These are phyloP conservation scores for Aspergillus versicolor DNA, from an alignment of 2,329 filamentous ascomycete genomes.

Conservation along the genomic window DNA sequence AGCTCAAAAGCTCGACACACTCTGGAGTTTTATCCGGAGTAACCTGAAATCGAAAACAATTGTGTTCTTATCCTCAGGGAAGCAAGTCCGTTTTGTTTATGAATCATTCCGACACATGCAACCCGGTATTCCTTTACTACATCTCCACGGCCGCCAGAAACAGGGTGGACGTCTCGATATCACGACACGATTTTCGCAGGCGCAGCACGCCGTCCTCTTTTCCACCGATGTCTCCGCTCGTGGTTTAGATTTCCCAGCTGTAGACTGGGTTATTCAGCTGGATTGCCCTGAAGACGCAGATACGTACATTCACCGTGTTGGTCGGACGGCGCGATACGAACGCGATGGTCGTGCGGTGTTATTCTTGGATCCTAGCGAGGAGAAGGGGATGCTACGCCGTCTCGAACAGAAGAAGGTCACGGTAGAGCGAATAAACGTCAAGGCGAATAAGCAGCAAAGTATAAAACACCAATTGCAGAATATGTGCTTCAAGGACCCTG, in stretches of 20 bases:
- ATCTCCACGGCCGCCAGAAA: slow-evolving; percentile 92
- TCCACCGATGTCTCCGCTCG: slow-evolving; percentile 93
- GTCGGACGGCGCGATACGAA: slow-evolving; percentile 90
- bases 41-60: slow-evolving; percentile 94
- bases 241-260: slow-evolving; percentile 91
- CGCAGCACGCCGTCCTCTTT: slow-evolving; percentile 85
- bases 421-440: slow-evolving; percentile 80
- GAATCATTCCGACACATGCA: slow-evolving; percentile 91
- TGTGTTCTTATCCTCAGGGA: slow-evolving; percentile 91
- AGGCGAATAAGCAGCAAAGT: slow-evolving; percentile 82
- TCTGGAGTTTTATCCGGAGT: slow-evolving; percentile 88
- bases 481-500: slow-evolving; percentile 92
- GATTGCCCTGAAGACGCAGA: slow-evolving; percentile 96
- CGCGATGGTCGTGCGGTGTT: slow-evolving; percentile 82
- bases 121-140: slow-evolving; percentile 87
- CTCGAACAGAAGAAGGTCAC: slow-evolving; percentile 88
- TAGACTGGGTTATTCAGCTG: slow-evolving; percentile 99
- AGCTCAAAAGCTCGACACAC: slow-evolving; percentile 82
- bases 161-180: slow-evolving; percentile 86
- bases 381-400: slow-evolving; percentile 82
- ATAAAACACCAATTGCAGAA: slow-evolving; percentile 85
- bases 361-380: slow-evolving; percentile 89
- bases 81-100: slow-evolving; percentile 94
- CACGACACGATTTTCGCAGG: slow-evolving; percentile 74
- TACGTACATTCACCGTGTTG: slow-evolving; percentile 96